Percentiles rank a stretch among this genome's conserved stretches.
Evolutionary conservation across 2,329 filamentous ascomycete species (phyloP).

Genomic region (Arthrocladium fulminans): DNA sequence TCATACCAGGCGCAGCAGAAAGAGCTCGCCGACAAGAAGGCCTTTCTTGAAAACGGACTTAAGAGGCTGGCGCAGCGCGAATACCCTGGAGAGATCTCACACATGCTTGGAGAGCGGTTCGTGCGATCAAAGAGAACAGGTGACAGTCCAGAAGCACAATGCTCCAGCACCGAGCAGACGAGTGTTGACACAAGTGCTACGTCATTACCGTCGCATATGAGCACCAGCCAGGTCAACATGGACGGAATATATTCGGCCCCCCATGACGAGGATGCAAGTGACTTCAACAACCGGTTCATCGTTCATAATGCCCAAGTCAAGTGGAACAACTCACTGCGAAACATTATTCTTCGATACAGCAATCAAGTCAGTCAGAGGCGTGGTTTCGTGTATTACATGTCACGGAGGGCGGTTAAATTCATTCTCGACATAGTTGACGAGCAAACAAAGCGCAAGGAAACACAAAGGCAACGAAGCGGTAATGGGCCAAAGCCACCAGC

Average conservation of each 20-base stretch:
- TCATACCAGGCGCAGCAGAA: slow-evolving; percentile 48
- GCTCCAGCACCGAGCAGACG: not conserved
- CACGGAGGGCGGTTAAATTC: slow-evolving; percentile 89
- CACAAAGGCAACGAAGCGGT: slow-evolving; percentile 21
- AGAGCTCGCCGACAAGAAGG: slow-evolving; percentile 49
- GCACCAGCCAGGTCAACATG: slow-evolving; percentile 45
- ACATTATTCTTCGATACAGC: slow-evolving; percentile 93
- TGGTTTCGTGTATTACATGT: slow-evolving; percentile 97
- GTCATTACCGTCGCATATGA: slow-evolving; percentile 7
- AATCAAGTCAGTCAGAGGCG: slow-evolving; percentile 94
- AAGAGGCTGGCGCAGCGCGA: slow-evolving; percentile 46
- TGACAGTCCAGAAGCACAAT: slow-evolving; percentile 6
- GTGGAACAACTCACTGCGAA: slow-evolving; percentile 93
- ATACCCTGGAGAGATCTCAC: slow-evolving; percentile 39
- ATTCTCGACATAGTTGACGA: slow-evolving; percentile 97
- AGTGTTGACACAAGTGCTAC: slow-evolving; percentile 4
- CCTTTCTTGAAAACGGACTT: slow-evolving; percentile 51
- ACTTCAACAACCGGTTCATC: slow-evolving; percentile 97
- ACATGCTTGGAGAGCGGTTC: slow-evolving; percentile 30
- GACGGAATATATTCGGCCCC: slow-evolving; percentile 58
- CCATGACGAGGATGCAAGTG: slow-evolving; percentile 74
- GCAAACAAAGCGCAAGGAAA: slow-evolving; percentile 62
- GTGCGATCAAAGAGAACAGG: slow-evolving; percentile 2
- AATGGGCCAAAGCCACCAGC: slow-evolving; percentile 9
- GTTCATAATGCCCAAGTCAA: slow-evolving; percentile 96